phyloP scores from a whole-genome alignment of 805 yeast genomes.

The Isabelozyma heimii region DNA sequence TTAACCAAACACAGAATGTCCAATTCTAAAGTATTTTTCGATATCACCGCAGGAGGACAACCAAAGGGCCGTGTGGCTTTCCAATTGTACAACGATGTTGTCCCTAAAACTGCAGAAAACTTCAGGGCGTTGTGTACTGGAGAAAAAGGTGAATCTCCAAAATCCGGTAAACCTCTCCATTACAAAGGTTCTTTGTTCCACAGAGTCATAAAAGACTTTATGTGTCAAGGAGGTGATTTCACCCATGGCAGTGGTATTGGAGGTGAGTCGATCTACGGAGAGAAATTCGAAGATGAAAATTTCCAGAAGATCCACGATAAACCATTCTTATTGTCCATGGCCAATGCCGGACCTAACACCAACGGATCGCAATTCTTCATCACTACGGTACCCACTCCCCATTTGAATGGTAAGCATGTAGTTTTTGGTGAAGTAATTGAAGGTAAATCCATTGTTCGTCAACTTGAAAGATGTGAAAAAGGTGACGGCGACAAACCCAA shows the following conservation, averaged over 20 bases:
- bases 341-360: conserved; percentile 93
- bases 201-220: conserved; percentile 82
- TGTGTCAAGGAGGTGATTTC: conserved; percentile 92
- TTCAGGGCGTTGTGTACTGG: conserved; percentile 89
- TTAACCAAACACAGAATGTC: not conserved
- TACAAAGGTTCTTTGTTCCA: conserved; percentile 91
- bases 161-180: conserved; percentile 60
- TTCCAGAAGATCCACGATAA: conserved; percentile 71
- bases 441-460: conserved; percentile 79
- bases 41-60: conserved; percentile 69
- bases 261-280: conserved; percentile 45
- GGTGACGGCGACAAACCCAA: conserved; percentile 69
- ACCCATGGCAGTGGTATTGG: conserved; percentile 43
- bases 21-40: conserved; percentile 65
- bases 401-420: conserved; percentile 92
- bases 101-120: conserved; percentile 87
- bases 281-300: conserved; percentile 83
- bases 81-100: conserved; percentile 69
- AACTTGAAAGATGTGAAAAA: conserved; percentile 70
- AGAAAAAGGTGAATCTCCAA: conserved; percentile 62
- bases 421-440: conserved; percentile 86
- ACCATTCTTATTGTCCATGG: conserved; percentile 93
- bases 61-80: conserved; percentile 75
- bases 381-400: conserved; percentile 91
- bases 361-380: conserved; percentile 96